Evolutionary conservation across 257 asterid species (phyloP).

Genomic region (Dorcoceras hygrometricum): DNA sequence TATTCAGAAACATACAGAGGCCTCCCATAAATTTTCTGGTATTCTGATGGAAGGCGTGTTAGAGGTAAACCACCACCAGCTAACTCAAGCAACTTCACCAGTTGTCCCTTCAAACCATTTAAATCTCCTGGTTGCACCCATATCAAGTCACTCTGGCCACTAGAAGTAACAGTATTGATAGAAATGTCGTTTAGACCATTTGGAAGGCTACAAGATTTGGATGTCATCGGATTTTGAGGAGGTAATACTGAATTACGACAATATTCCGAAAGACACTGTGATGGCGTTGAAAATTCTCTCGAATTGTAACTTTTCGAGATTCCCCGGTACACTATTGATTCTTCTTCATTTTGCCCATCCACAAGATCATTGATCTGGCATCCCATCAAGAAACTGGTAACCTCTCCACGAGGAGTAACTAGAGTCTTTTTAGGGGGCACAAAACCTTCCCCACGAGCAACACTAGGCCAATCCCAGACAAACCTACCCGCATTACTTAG

Average conservation of each 20-base stretch:
- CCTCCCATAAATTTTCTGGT: slow-evolving; percentile 69
- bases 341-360: slow-evolving; percentile 65
- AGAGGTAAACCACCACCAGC: slow-evolving; percentile 71
- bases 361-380: slow-evolving; percentile 37
- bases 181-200: slow-evolving; percentile 41
- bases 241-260: slow-evolving; percentile 31
- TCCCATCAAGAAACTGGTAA: slow-evolving; percentile 36
- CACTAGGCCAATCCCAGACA: slow-evolving; percentile 89
- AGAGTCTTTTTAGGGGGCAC: slow-evolving; percentile 54
- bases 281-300: slow-evolving; percentile 42
- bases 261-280: slow-evolving; percentile 52
- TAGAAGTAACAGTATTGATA: slow-evolving; percentile 27
- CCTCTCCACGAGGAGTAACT: slow-evolving; percentile 36
- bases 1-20: slow-evolving; percentile 76
- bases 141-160: slow-evolving; percentile 40
- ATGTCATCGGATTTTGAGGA: slow-evolving; percentile 37
- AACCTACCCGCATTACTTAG: slow-evolving; percentile 78
- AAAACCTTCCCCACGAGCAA: slow-evolving; percentile 88
- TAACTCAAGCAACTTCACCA: slow-evolving; percentile 68
- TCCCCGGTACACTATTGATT: slow-evolving; percentile 71
- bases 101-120: slow-evolving; percentile 71
- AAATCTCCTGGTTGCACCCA: slow-evolving; percentile 93
- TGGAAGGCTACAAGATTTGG: slow-evolving; percentile 45
- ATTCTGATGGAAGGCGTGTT: slow-evolving; percentile 62
- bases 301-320: slow-evolving; percentile 36